A percentile compares a stretch with the other conserved stretches of the same genome.
These are phyloP conservation scores for Mangifera indica DNA, from an alignment of 345 rosid genomes.

Conservation along the genomic window DNA sequence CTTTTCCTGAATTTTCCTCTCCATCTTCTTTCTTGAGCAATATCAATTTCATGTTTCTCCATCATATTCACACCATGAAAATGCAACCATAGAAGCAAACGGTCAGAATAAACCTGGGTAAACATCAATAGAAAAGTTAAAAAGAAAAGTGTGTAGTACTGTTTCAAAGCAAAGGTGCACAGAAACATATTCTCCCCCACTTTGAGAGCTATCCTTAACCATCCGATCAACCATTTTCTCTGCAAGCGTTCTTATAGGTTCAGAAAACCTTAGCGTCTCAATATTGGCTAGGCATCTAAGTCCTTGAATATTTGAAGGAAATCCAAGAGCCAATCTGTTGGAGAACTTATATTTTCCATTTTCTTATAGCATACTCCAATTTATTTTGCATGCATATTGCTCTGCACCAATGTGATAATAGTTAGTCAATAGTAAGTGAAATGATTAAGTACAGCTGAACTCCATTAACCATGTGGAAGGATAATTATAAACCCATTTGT, in stretches of 20 bases:
- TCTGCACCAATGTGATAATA: neutral
- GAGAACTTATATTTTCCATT: conserved; percentile 39
- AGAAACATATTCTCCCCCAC: conserved; percentile 79
- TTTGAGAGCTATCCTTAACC: conserved; percentile 59
- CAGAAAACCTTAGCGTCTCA: conserved; percentile 80
- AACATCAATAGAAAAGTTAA: conserved; percentile 1
- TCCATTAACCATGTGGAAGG: neutral
- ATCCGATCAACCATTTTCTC: conserved; percentile 92
- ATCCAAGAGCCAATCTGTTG: conserved; percentile 88
- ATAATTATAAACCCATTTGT: neutral
- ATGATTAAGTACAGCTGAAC: neutral
- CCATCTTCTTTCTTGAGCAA: conserved; percentile 93
- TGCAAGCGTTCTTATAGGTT: conserved; percentile 78
- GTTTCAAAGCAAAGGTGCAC: conserved; percentile 97
- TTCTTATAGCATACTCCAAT: neutral
- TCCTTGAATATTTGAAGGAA: conserved; percentile 72
- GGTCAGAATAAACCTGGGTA: conserved; percentile 11
- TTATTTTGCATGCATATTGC: neutral
- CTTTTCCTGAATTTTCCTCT: conserved; percentile 91
- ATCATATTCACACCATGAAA: conserved; percentile 96
- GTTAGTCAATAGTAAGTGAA: neutral
- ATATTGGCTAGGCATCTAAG: conserved; percentile 88
- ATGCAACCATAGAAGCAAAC: conserved; percentile 69
- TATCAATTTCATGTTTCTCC: conserved; percentile 93
- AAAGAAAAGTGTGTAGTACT: conserved; percentile 41